Percentiles rank a stretch among this genome's conserved stretches.
Evolutionary conservation across 2,329 filamentous ascomycete species (phyloP).

Genomic region (Metarhizium sp.): DNA sequence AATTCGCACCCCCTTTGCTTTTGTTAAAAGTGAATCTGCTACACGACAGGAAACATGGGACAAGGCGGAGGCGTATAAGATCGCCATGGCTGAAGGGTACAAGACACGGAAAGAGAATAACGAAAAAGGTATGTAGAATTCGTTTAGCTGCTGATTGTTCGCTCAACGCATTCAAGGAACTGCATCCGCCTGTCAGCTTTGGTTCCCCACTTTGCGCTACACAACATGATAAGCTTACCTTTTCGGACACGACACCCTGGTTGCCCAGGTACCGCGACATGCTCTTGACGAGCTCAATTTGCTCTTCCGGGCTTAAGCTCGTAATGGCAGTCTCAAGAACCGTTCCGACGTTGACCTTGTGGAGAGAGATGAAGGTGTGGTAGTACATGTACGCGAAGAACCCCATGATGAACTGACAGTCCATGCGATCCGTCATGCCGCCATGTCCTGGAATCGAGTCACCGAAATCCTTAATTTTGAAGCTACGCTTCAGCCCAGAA

Average conservation of each 20-base stretch:
- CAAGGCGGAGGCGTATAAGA: neutral
- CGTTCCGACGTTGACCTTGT: constrained; percentile 75
- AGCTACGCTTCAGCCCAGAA: constrained; percentile 92
- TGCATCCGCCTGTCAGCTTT: constrained; percentile 1
- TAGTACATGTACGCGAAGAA: constrained; percentile 99
- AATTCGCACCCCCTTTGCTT: neutral
- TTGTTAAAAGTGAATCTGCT: neutral
- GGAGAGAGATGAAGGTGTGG: constrained; percentile 87
- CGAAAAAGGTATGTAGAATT: neutral
- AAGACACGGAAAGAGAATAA: neutral
- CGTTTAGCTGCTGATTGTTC: constrained; percentile 6
- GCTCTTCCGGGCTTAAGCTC: constrained; percentile 78
- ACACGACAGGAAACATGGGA: neutral
- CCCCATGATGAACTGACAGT: constrained; percentile 99
- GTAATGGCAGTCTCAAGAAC: constrained; percentile 89
- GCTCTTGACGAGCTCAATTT: constrained; percentile 67
- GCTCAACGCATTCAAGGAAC: constrained; percentile 14
- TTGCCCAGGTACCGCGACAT: constrained; percentile 57
- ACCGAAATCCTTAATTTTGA: constrained; percentile 99
- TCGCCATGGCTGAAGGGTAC: neutral
- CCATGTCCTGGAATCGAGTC: constrained; percentile 96
- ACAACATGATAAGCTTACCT: constrained; percentile 12
- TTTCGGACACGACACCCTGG: constrained; percentile 39
- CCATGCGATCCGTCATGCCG: constrained; percentile 98
- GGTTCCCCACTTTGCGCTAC: neutral